Conservation (phyloP, 1,284 basidiomycete species). For the Neolentinus lepideus region DNA sequence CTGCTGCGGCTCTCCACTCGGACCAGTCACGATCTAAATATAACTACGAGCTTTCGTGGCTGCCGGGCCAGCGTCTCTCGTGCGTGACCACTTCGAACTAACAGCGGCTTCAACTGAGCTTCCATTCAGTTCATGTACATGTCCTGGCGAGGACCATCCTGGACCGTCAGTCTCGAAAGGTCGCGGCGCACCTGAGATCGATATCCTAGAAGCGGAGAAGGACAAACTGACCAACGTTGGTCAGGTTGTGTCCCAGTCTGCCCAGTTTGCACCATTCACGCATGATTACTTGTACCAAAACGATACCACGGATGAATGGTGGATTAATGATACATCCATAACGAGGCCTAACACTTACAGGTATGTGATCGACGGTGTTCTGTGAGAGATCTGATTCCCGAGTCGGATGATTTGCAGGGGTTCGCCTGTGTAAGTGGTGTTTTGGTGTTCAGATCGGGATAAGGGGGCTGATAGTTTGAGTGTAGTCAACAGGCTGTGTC, state of each 20-base stretch:
- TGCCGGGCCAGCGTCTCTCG: constrained; percentile 41
- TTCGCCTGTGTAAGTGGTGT: constrained; percentile 20
- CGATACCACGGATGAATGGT: constrained; percentile 36
- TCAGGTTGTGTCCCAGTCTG: constrained; percentile 54
- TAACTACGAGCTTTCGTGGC: constrained; percentile 34
- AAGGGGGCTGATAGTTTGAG: neutral
- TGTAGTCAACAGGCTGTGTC: constrained; percentile 51
- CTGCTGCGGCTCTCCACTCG: constrained; percentile 37
- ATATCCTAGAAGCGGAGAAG: constrained; percentile 69
- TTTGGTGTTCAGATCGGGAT: neutral
- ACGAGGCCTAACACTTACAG: constrained; percentile 24
- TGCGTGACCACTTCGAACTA: constrained; percentile 17
- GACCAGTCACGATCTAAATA: constrained; percentile 39
- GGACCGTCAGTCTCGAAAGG: constrained; percentile 65
- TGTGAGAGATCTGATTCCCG: no score
- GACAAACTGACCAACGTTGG: constrained; percentile 39
- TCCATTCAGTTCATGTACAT: constrained; percentile 56
- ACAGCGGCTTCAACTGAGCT: neutral
- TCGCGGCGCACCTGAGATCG: constrained; percentile 82
- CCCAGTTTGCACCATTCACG: constrained; percentile 64
- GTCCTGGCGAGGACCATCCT: constrained; percentile 75
- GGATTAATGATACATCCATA: constrained; percentile 27
- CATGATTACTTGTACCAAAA: constrained; percentile 38
- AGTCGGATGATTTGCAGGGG: constrained; percentile 12
- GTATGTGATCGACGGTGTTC: constrained; percentile 11